phyloP scores from a whole-genome alignment of 257 asterid genomes.

The Lithospermum erythrorhizon region DNA sequence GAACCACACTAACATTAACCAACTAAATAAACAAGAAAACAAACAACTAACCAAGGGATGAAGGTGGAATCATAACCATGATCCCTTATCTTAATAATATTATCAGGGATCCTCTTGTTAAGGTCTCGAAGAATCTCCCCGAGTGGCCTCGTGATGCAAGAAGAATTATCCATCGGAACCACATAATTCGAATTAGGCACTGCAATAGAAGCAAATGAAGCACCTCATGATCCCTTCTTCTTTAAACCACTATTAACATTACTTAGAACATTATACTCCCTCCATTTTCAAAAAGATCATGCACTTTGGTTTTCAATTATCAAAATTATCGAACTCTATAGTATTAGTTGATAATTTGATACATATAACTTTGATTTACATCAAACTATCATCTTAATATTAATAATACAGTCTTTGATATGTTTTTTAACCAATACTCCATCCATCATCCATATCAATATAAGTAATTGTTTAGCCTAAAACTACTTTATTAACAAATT shows the following conservation, averaged over 20 bases:
- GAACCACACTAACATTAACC: no score
- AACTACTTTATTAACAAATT: no score
- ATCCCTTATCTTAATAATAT: not conserved
- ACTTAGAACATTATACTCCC: not conserved
- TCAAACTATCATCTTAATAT: no score
- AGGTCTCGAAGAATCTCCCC: slow-evolving; percentile 5
- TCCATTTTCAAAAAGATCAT: no score
- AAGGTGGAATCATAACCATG: slow-evolving; percentile 4
- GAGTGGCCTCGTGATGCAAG: slow-evolving; percentile 3
- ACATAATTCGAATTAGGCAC: slow-evolving; percentile 2
- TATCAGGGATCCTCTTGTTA: slow-evolving; percentile 5
- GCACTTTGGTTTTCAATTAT: no score
- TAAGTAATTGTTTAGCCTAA: no score
- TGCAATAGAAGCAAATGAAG: not conserved
- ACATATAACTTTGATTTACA: no score
- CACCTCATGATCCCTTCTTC: not conserved
- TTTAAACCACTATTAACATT: not conserved
- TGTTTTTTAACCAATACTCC: no score
- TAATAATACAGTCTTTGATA: no score
- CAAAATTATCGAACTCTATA: no score
- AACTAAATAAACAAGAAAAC: not conserved
- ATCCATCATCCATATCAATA: no score
- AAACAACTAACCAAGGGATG: not conserved
- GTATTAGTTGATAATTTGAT: no score
- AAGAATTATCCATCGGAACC: slow-evolving; percentile 5